Evolutionary conservation across 805 yeast species (phyloP).

Genomic region (Zygoascus bituminiphila): DNA sequence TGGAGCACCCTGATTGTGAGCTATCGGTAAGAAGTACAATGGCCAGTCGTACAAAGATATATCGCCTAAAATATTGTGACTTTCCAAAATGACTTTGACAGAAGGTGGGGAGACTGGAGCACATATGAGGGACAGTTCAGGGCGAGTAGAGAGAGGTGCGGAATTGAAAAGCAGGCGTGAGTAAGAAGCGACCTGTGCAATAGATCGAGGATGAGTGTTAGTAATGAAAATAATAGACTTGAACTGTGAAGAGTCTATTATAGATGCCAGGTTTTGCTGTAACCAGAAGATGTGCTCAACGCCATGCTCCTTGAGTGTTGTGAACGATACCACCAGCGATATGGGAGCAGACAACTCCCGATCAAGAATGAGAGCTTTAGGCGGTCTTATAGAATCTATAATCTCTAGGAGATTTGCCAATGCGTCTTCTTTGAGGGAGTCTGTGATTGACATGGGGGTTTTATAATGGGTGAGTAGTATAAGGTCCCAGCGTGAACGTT

Average conservation of each 20-base stretch:
- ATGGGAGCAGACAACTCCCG: conserved; percentile 39
- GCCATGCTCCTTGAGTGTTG: conserved; percentile 42
- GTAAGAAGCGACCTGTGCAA: neutral
- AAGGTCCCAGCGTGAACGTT: too few species aligned
- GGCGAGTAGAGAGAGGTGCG: neutral
- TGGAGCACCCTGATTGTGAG: conserved; percentile 18
- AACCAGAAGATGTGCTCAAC: conserved; percentile 45
- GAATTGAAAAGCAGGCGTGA: neutral
- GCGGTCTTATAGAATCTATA: conserved; percentile 22
- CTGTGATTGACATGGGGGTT: neutral
- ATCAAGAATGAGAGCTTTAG: conserved; percentile 36
- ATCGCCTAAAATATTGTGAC: conserved; percentile 35
- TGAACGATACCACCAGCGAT: conserved; percentile 49
- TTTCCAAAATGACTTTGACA: conserved; percentile 25
- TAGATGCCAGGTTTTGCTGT: conserved; percentile 15
- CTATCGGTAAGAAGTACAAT: conserved; percentile 32
- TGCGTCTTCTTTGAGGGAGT: conserved; percentile 14
- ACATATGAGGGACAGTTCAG: neutral
- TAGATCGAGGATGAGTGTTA: neutral
- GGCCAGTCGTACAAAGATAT: conserved; percentile 36
- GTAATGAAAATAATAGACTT: conserved; percentile 20
- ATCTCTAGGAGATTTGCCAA: conserved; percentile 19
- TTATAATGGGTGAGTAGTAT: too few species aligned
- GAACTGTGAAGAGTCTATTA: conserved; percentile 6
- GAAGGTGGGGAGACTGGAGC: neutral